Conservation (phyloP, 2,329 filamentous ascomycete genomes). For the Sclerotinia spermophila region DNA sequence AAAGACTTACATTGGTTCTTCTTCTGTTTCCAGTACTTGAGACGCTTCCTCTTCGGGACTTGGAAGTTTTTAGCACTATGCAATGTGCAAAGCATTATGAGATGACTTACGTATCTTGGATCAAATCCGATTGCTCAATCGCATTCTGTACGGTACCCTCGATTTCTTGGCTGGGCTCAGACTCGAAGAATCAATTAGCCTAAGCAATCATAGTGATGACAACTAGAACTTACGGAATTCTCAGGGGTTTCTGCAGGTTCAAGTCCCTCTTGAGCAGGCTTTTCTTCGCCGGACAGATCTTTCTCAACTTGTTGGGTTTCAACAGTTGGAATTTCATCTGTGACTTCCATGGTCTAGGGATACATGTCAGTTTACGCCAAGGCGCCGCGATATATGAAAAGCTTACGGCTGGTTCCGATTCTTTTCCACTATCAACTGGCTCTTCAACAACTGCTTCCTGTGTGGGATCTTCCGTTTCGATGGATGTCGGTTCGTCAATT, state of each 20-base stretch:
- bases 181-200: not conserved
- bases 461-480: not conserved
- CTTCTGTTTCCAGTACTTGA: not conserved
- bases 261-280: not conserved
- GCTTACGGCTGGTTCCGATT: not conserved
- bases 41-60: not conserved
- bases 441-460: not conserved
- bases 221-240: not conserved
- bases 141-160: too few relatives aligned
- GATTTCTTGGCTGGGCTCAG: not conserved
- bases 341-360: not conserved
- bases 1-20: not conserved
- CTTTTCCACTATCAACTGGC: not conserved
- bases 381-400: accelerated
- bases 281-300: not conserved
- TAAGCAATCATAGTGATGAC: not conserved
- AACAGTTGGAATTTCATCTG: not conserved
- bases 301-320: not conserved
- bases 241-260: not conserved
- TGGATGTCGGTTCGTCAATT: not conserved
- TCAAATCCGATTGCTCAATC: not conserved
- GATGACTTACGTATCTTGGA: not conserved
- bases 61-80: not conserved
- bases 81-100: not conserved
- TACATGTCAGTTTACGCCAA: not conserved